phyloP scores from a whole-genome alignment of 805 yeast genomes.

The Torulaspora indica region DNA sequence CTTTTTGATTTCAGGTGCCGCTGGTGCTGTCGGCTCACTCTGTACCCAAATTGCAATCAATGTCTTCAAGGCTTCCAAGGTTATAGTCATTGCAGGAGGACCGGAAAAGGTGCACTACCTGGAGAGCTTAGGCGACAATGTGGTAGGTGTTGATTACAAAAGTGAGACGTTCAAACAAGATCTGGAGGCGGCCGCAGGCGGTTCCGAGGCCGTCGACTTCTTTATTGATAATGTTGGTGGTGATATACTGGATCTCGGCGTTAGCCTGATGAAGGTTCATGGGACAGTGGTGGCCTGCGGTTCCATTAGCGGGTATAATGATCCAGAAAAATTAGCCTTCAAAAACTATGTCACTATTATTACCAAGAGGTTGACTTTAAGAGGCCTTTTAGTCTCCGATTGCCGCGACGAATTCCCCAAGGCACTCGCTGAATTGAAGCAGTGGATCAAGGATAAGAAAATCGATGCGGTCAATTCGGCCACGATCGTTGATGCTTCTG shows the following conservation, averaged over 20 bases:
- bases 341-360: conserved; percentile 43
- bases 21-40: conserved; percentile 68
- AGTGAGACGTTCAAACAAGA: conserved; percentile 38
- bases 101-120: conserved; percentile 51
- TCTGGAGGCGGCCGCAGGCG: conserved; percentile 39
- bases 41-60: conserved; percentile 54
- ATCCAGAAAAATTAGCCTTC: conserved; percentile 36
- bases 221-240: conserved; percentile 68
- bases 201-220: conserved; percentile 46
- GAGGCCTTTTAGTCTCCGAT: conserved; percentile 53
- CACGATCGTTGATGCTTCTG: conserved; percentile 40
- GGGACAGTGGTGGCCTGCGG: conserved; percentile 59
- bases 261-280: conserved; percentile 34
- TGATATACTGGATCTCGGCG: conserved; percentile 44
- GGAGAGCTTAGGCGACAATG: conserved; percentile 51
- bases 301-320: conserved; percentile 55
- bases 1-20: conserved; percentile 57
- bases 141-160: conserved; percentile 50
- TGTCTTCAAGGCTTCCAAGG: conserved; percentile 48
- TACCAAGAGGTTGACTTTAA: conserved; percentile 46
- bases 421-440: conserved; percentile 37
- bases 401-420: conserved; percentile 37
- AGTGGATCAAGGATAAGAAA: conserved; percentile 41
- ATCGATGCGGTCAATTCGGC: conserved; percentile 38
- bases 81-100: conserved; percentile 61